Evolutionary conservation across 148 eudicot genomes (phyloP), one percentile per base, ranked within the genome.

Genomic region (Persicaria tinctoria): DNA sequence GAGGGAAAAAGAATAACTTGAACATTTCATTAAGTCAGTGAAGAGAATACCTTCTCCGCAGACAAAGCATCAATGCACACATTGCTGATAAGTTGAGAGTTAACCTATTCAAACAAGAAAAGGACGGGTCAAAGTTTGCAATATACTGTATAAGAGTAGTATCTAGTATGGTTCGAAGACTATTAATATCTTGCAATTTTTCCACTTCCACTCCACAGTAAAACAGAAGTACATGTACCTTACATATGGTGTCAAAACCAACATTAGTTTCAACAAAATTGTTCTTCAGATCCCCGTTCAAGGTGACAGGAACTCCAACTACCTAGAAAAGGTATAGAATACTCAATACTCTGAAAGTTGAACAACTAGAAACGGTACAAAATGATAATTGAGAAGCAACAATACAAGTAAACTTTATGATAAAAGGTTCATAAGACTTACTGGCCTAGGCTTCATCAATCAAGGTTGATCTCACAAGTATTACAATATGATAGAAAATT

Each of bases 61-160:
- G 99, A 95, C 73, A 95, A 89, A 73, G 99, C 99, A 80, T 95
- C 99, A 66, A 92, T 95, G 85, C 99, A 95, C 44, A 95, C 89
- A 79, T 95, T 95, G 94, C 99, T 95, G 77, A 95, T 92, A 74
- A 95, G 92, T 86, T 95, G 99, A 45, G 99, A 95, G 76, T 95
- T 90, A 59, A 95, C 99, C 99, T 95, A 79, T 74, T 77, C 18
- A 74, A 23, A 73, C 9, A 14, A 48, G 13, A 20, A 8, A 66
- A 66, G n/a, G 18, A 13, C 48, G 1, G 47, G 48, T 66, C 18
- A 66, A 17, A 44, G 41, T 48, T 66, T 57, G 23, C 45, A 48
- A 12, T 51, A 51, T 8, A 46, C 47, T 10, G 13, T 1, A 32
- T 13, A 38, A 1, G 17, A 66, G 18, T 47, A 11, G 44, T 64